A percentile compares a stretch with the other conserved stretches of the same genome.
Evolutionary conservation across 345 rosid species (phyloP).

Genomic region (Pugionium cornutum): DNA sequence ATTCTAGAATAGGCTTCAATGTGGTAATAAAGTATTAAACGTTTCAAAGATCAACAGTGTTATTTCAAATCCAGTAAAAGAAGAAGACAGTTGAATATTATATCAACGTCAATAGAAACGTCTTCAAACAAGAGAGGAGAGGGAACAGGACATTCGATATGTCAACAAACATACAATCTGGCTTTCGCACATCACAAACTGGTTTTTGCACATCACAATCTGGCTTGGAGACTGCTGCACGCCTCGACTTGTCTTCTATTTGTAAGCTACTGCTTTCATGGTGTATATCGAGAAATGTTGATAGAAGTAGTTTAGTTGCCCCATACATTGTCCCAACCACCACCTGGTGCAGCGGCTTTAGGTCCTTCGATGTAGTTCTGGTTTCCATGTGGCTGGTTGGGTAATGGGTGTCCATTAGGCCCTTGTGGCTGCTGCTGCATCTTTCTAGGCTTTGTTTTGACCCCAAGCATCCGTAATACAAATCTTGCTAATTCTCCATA

Average conservation of each 20-base stretch:
- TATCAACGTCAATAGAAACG: background rate
- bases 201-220: background rate
- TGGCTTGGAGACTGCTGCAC: background rate
- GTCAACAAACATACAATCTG: background rate
- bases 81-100: background rate
- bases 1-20: background rate
- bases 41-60: background rate
- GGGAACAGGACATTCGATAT: background rate
- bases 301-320: background rate
- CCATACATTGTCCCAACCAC: constrained; percentile 1
- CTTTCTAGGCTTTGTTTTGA: background rate
- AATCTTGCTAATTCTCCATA: background rate
- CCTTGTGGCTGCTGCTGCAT: constrained; percentile 3
- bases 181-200: background rate
- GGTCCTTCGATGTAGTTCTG: background rate
- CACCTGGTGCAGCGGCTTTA: constrained; percentile 1
- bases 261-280: background rate
- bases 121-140: background rate
- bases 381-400: background rate
- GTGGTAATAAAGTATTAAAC: constrained; percentile 10
- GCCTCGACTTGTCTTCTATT: background rate
- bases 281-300: background rate
- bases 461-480: background rate
- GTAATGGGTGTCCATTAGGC: background rate
- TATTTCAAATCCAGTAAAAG: background rate